phyloP scores from a whole-genome alignment of 805 yeast genomes.

The Metschnikowia baotianmanensis region DNA sequence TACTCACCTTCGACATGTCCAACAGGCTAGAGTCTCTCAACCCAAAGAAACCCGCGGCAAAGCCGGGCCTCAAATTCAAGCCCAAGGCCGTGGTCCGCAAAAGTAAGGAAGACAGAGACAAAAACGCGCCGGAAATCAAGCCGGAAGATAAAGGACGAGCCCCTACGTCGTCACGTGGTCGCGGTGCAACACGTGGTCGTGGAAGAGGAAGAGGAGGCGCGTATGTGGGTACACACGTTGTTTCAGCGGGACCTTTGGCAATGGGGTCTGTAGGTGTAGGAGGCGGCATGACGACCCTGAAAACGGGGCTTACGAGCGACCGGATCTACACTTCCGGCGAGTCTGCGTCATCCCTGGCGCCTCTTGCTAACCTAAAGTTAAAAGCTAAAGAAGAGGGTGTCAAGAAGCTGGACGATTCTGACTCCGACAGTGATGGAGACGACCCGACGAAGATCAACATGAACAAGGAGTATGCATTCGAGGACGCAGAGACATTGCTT shows the following conservation, averaged over 20 bases:
- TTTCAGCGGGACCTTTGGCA: conserved; percentile 72
- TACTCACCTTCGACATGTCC: conserved; percentile 26
- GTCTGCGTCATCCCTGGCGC: conserved; percentile 38
- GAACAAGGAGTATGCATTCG: conserved; percentile 57
- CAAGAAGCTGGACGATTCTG: conserved; percentile 13
- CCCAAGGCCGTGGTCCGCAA: conserved; percentile 88
- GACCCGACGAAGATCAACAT: conserved; percentile 54
- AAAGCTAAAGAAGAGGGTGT: conserved; percentile 22
- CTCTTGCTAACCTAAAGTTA: conserved; percentile 34
- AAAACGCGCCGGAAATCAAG: conserved; percentile 59
- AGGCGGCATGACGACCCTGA: conserved; percentile 24
- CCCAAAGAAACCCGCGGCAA: conserved; percentile 33
- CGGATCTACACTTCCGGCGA: conserved; percentile 44
- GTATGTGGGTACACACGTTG: conserved; percentile 57
- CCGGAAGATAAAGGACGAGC: conserved; percentile 26
- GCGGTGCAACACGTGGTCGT: conserved; percentile 19
- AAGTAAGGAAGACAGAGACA: conserved; percentile 79
- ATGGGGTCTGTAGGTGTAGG: conserved; percentile 56
- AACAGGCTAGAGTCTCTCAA: conserved; percentile 43
- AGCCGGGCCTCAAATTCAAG: conserved; percentile 68
- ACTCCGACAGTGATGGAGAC: conserved; percentile 43
- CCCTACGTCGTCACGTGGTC: conserved; percentile 7
- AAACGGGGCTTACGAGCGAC: conserved; percentile 28
- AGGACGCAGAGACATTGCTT: conserved; percentile 50
- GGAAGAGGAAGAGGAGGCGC: conserved; percentile 38